A percentile compares a stretch with the other conserved stretches of the same genome.
Conservation (phyloP, 352 stramenopile genomes). For the Globisporangium radiosum region DNA sequence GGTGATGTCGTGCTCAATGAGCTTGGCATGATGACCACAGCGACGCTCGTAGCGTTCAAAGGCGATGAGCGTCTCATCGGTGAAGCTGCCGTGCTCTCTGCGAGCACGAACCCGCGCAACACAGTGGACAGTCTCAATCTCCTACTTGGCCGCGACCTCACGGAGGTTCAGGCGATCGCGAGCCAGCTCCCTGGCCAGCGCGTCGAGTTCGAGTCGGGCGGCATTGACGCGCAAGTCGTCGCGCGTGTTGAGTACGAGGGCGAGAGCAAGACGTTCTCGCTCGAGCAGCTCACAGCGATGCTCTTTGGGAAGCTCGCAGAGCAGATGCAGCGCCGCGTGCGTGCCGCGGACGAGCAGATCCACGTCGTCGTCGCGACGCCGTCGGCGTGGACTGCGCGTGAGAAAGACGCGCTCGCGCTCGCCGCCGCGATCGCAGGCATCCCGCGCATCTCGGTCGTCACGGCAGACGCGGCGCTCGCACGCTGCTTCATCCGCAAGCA, state of each 20-base stretch:
- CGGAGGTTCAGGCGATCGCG: slow-evolving; percentile 32
- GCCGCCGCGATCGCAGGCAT: slow-evolving; percentile 64
- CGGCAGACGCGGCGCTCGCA: slow-evolving; percentile 35
- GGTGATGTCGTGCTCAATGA: slow-evolving; percentile 87
- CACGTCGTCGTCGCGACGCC: slow-evolving; percentile 67
- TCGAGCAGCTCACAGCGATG: slow-evolving; percentile 75
- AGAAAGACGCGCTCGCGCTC: slow-evolving; percentile 39
- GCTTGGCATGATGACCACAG: slow-evolving; percentile 82
- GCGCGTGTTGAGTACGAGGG: slow-evolving; percentile 57
- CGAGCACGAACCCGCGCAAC: slow-evolving; percentile 81
- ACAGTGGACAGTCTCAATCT: slow-evolving; percentile 68
- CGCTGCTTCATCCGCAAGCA: slow-evolving; percentile 84
- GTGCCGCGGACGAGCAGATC: slow-evolving; percentile 23
- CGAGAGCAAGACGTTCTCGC: slow-evolving; percentile 41
- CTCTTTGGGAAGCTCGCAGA: slow-evolving; percentile 64
- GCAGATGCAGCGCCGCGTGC: slow-evolving; percentile 57
- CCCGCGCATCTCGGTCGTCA: slow-evolving; percentile 37
- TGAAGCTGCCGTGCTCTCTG: slow-evolving; percentile 78
- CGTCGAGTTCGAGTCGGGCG: slow-evolving; percentile 24
- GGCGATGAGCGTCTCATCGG: slow-evolving; percentile 78
- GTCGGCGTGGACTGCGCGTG: slow-evolving; percentile 43
- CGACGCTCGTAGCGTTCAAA: slow-evolving; percentile 86
- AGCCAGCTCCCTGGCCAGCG: slow-evolving; percentile 41
- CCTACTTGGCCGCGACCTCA: slow-evolving; percentile 52
- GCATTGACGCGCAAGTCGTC: slow-evolving; percentile 27